phyloP scores from a whole-genome alignment of 139 green algal genomes.

The Chlamydomonas applanata region DNA sequence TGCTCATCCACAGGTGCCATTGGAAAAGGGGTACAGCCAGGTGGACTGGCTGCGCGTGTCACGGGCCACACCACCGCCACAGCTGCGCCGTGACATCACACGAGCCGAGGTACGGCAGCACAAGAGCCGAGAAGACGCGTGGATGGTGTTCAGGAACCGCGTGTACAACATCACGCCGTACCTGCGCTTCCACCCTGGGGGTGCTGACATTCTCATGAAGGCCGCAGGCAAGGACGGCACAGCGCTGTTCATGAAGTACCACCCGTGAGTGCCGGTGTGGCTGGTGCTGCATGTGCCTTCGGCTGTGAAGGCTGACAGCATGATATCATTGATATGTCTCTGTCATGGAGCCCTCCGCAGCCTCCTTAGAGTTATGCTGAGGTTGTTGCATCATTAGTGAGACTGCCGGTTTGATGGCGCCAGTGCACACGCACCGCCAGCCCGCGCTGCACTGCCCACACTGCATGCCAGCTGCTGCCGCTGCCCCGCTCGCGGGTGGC shows the following conservation, averaged over 20 bases:
- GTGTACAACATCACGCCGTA: slow-evolving; percentile 90
- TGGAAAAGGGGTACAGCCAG: slow-evolving; percentile 88
- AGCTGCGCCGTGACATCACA: slow-evolving; percentile 50
- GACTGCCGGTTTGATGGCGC: no score
- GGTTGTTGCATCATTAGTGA: no score
- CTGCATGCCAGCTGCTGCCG: no score
- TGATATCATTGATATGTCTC: no score
- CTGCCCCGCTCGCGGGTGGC: no score
- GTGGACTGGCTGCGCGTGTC: slow-evolving; percentile 80
- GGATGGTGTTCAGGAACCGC: slow-evolving; percentile 85
- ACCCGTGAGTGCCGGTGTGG: slow-evolving; percentile 84
- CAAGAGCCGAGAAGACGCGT: slow-evolving; percentile 78
- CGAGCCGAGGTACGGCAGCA: slow-evolving; percentile 85
- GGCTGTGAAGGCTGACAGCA: no score
- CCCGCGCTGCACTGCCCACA: no score
- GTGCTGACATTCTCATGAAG: slow-evolving; percentile 66
- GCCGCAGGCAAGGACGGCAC: slow-evolving; percentile 84
- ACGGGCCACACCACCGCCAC: neutral
- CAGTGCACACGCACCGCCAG: no score
- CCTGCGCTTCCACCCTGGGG: slow-evolving; percentile 82
- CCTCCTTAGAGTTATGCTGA: no score
- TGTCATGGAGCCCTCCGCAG: no score
- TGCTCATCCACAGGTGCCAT: slow-evolving; percentile 55
- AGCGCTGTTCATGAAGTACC: slow-evolving; percentile 89
- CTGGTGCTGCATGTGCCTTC: neutral